Conservation (phyloP, 2,329 filamentous ascomycete genomes). For the Pseudocercospora macadamiae region DNA sequence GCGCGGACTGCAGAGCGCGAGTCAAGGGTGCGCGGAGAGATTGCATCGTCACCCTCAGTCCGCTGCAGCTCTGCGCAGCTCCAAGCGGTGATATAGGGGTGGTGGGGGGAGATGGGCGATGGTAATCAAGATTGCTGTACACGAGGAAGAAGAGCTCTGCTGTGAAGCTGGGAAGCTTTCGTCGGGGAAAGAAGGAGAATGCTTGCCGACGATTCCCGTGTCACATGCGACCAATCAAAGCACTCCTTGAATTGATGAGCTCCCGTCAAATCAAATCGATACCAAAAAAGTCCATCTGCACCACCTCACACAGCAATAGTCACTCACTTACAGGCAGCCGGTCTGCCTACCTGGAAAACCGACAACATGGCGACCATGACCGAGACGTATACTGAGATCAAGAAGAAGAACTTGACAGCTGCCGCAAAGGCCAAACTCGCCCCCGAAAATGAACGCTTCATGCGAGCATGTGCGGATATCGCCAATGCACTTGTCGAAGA, state of each 20-base stretch:
- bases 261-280: background rate
- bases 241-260: background rate
- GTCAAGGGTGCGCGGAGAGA: conserved; percentile 74
- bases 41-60: conserved; percentile 68
- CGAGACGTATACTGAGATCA: conserved; percentile 55
- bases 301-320: no score
- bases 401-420: conserved; percentile 59
- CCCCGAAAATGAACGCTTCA: conserved; percentile 91
- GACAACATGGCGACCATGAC: conserved; percentile 66
- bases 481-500: conserved; percentile 93
- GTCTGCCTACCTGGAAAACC: conserved; percentile 5
- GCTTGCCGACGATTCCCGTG: background rate
- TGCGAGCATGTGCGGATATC: conserved; percentile 94
- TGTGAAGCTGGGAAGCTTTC: background rate
- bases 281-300: no score
- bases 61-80: conserved; percentile 20
- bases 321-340: background rate
- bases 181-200: background rate
- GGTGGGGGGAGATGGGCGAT: conserved; percentile 4
- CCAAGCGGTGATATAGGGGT: conserved; percentile 3
- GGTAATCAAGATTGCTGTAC: conserved; percentile 4
- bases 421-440: conserved; percentile 64
- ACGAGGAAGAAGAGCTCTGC: conserved; percentile 3
- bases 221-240: conserved; percentile 6
- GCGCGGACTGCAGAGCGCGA: conserved; percentile 68